Evolutionary conservation across 805 yeast genomes (phyloP).

Genomic region (Ogataea methylovora): DNA sequence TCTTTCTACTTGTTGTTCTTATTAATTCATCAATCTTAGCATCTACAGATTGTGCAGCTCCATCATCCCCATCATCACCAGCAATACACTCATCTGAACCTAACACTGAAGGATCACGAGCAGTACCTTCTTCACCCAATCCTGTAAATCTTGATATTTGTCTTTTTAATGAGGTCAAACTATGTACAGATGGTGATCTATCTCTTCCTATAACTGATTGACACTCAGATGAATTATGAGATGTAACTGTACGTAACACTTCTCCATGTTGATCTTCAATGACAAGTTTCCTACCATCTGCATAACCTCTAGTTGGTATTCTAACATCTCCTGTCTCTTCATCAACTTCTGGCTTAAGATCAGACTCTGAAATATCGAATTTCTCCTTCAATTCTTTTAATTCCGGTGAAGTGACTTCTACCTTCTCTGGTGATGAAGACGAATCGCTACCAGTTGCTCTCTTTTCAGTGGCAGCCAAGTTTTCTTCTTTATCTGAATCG

Average conservation of each 20-base stretch:
- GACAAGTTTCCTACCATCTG: slow-evolving; percentile 63
- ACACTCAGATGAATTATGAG: neutral
- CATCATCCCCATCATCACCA: neutral
- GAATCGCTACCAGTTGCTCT: neutral
- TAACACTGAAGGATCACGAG: neutral
- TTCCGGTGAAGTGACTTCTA: neutral
- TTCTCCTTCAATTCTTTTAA: slow-evolving; percentile 12
- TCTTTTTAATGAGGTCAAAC: slow-evolving; percentile 11
- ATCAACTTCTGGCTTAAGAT: slow-evolving; percentile 22
- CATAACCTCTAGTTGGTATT: slow-evolving; percentile 39
- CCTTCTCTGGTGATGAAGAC: neutral
- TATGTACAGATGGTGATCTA: slow-evolving; percentile 11
- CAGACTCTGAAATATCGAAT: slow-evolving; percentile 12
- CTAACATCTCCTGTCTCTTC: slow-evolving; percentile 27
- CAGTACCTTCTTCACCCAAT: neutral
- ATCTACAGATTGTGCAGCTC: neutral
- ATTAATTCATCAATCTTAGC: slow-evolving; percentile 2
- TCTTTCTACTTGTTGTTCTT: slow-evolving; percentile 7
- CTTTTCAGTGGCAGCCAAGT: neutral
- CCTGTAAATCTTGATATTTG: neutral
- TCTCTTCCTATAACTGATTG: neutral
- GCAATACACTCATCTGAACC: neutral
- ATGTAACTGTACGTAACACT: slow-evolving; percentile 48
- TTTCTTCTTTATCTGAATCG: too few species aligned
- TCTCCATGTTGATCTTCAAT: slow-evolving; percentile 86